Evolutionary conservation across 805 yeast genomes (phyloP), one percentile per base, ranked within the genome.

Genomic region (Candida nonsorbophila): DNA sequence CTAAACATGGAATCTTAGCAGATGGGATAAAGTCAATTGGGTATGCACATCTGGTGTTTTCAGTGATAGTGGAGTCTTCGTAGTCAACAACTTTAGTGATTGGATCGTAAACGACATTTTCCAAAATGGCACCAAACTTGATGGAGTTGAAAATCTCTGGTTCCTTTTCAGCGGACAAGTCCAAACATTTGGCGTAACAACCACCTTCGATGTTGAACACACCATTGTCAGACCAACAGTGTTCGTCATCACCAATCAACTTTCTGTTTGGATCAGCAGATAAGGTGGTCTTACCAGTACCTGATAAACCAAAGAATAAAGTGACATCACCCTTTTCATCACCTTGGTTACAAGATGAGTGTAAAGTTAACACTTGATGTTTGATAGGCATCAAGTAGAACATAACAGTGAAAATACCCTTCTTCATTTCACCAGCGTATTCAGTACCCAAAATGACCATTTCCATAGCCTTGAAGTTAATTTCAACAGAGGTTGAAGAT

Each of bases 151-250:
- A 92, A 58, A 90, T 90, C 69, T 90, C 98, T 29, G 98, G 98
- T 72, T 90, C 98, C 67, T 83, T 90, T 66, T 85, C 97, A 42
- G 71, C 80, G 29, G 85, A 68, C 43, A 90, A 72, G 51, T 85
- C 95, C 43, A 90, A 71, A 70, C 97, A 88, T 69, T 90, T 90
- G 51, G 97, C 97, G 71, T 90, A 90, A 73, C 98, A 90, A 44
- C 98, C 98, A 63, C 98, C 98, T 71, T 90, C 98, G 52, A 90
- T 88, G 77, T 92, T 92, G 80, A 90, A 90, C 36, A 90, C 97
- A 68, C 98, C 98, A 46, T 83, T 71, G 63, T 90, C 94, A 12
- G 97, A 84, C 98, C 98, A 90, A 72, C 97, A 90, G 71, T 90
- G 98, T 69, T 90, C 98, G 58, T 90, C 98, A 61, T 90, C 98